A percentile compares a stretch with the other conserved stretches of the same genome.
These are phyloP conservation scores for Linum usitatissimum DNA, from an alignment of 345 rosid genomes.

Conservation along the genomic window DNA sequence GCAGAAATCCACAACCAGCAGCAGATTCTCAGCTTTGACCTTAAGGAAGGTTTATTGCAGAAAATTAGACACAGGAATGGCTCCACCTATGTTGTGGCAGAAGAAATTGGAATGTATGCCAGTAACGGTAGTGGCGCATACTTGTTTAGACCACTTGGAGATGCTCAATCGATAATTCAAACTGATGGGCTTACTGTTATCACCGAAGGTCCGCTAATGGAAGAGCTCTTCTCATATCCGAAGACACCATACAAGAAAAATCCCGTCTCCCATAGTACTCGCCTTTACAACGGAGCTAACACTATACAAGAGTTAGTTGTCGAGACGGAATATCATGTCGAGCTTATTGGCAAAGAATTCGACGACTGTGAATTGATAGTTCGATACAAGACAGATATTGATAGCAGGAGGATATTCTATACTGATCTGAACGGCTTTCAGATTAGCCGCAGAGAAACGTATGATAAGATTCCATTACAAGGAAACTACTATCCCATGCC, in stretches of 20 bases:
- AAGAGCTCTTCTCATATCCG: slow-evolving; percentile 78
- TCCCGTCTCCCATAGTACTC: slow-evolving; percentile 74
- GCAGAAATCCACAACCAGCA: slow-evolving; percentile 55
- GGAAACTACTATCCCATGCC: slow-evolving; percentile 99
- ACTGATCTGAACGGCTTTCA: slow-evolving; percentile 96
- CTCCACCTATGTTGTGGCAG: slow-evolving; percentile 37
- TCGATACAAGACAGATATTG: slow-evolving; percentile 65
- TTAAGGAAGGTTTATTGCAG: slow-evolving; percentile 54
- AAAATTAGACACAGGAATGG: slow-evolving; percentile 45
- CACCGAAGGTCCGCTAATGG: slow-evolving; percentile 68
- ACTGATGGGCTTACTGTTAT: slow-evolving; percentile 51
- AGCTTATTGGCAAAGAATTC: slow-evolving; percentile 56
- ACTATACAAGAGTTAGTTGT: slow-evolving; percentile 43
- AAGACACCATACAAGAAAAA: slow-evolving; percentile 52
- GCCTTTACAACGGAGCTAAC: slow-evolving; percentile 53
- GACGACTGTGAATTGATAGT: slow-evolving; percentile 76
- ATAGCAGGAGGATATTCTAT: slow-evolving; percentile 55
- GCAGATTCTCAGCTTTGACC: slow-evolving; percentile 62
- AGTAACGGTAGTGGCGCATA: slow-evolving; percentile 87
- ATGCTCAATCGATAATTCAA: slow-evolving; percentile 52
- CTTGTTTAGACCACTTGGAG: slow-evolving; percentile 72
- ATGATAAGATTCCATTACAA: slow-evolving; percentile 89
- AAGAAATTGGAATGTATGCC: slow-evolving; percentile 69
- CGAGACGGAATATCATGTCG: slow-evolving; percentile 95
- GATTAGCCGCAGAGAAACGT: slow-evolving; percentile 93